Evolutionary conservation across 768 basidiomycete genomes (phyloP), one percentile per base, ranked within the genome.

Genomic region (Nidula microcarpa): DNA sequence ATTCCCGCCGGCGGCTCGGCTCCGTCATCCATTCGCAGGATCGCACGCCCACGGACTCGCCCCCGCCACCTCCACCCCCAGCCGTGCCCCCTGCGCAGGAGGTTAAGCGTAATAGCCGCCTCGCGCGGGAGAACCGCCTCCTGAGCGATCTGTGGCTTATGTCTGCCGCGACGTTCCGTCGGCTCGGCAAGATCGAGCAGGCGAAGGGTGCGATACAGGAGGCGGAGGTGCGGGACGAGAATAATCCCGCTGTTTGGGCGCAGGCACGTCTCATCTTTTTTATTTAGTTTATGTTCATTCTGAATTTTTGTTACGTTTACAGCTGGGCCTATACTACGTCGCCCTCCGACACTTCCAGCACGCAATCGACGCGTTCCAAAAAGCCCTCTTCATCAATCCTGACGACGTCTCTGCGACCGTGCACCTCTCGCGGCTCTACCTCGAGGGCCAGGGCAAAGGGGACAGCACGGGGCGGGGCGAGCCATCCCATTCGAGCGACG

Each of bases 191-290:
- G 71, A 80, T 91, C 51, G 95, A 97, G 54, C 92, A 98, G 61
- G 86, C 91, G 0, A 84, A 85, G 49, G 95, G 85, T 9, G 87
- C 96, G 2, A 94, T 98, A 44, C 92, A 94, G 64, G 96, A 99
- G 68, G 97, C 96, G 0, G 96, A 99, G 65, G 85, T 88, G 3
- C 78, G 82, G 57, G 92, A 96, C 64, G 87, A 91, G 57, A 79
- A 81, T 23, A 94, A 96, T 66, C 84, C 91, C 3, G 86, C 83
- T 30, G 93, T 98, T 13, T 98, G 94, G 94, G 88, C 96, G 5
- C 95, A 98, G 81, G 92, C 96, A 58, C 52, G 81, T 64, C 44
- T 47, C 33, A 37, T 30, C 43, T 37, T 30, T 52, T 23, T 48
- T 23, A 32, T 16, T 32, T 49, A 13, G 23, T 17, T 39, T 45